Evolutionary conservation across 2,329 filamentous ascomycete species (phyloP).

Genomic region (Cercospora sesami): DNA sequence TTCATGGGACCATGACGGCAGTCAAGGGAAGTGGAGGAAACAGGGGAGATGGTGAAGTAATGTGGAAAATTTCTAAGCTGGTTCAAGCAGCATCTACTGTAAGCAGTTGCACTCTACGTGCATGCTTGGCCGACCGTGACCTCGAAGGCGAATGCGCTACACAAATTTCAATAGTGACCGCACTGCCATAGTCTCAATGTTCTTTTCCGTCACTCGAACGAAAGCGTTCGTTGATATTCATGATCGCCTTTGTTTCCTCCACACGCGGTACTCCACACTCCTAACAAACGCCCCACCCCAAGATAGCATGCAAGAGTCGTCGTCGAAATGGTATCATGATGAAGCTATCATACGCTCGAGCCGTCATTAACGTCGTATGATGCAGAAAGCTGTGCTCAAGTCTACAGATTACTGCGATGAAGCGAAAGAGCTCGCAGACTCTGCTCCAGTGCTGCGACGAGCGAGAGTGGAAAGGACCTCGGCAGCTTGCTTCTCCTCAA

Average conservation of each 20-base stretch:
- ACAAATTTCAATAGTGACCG: background rate
- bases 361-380: background rate
- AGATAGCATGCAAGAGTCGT: background rate
- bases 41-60: background rate
- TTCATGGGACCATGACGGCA: background rate
- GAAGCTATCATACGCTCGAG: background rate
- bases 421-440: slow-evolving; percentile 11
- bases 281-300: background rate
- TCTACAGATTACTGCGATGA: background rate
- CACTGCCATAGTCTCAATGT: background rate
- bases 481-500: slow-evolving; percentile 27
- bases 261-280: background rate
- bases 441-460: slow-evolving; percentile 21
- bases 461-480: slow-evolving; percentile 24
- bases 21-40: background rate
- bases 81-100: background rate
- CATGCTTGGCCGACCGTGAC: background rate
- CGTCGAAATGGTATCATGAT: background rate
- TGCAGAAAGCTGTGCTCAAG: background rate
- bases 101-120: background rate
- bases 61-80: background rate
- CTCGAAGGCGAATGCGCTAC: background rate
- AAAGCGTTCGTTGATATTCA: background rate
- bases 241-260: background rate
- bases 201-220: background rate